phyloP scores from a whole-genome alignment of 1,284 basidiomycete species.

The Cryptococcus sp. region DNA sequence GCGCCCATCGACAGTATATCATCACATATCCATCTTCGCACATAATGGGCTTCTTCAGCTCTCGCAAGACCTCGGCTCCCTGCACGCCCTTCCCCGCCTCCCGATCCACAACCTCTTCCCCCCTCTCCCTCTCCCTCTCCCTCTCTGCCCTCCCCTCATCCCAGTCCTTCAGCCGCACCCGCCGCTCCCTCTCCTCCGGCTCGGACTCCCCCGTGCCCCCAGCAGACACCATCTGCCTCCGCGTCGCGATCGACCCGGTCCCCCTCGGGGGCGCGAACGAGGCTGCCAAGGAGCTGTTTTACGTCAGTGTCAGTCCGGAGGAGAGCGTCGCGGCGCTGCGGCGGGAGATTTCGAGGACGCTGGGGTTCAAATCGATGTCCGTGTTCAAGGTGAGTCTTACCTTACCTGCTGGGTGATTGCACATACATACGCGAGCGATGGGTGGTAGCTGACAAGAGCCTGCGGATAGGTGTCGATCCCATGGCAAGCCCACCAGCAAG shows the following conservation, averaged over 20 bases:
- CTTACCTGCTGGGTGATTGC: neutral
- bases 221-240: conserved; percentile 1
- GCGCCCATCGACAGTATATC: neutral
- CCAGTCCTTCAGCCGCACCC: neutral
- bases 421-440: neutral
- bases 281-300: conserved; percentile 27
- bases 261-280: conserved; percentile 2
- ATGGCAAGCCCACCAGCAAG: conserved; percentile 37
- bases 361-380: conserved; percentile 27
- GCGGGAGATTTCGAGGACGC: conserved; percentile 23
- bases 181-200: neutral
- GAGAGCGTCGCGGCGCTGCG: conserved; percentile 28
- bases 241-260: conserved; percentile 17
- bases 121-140: neutral
- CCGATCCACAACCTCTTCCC: neutral
- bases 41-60: conserved; percentile 1
- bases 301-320: conserved; percentile 29
- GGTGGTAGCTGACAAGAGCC: neutral
- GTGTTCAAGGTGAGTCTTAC: conserved; percentile 44
- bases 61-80: neutral
- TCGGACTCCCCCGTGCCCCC: neutral
- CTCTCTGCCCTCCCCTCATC: neutral
- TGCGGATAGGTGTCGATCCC: conserved; percentile 41
- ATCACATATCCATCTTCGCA: neutral
- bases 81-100: neutral